Evolutionary conservation across 768 basidiomycete species (phyloP), one percentile per base, ranked within the genome.

Genomic region (Roridomyces roridus): DNA sequence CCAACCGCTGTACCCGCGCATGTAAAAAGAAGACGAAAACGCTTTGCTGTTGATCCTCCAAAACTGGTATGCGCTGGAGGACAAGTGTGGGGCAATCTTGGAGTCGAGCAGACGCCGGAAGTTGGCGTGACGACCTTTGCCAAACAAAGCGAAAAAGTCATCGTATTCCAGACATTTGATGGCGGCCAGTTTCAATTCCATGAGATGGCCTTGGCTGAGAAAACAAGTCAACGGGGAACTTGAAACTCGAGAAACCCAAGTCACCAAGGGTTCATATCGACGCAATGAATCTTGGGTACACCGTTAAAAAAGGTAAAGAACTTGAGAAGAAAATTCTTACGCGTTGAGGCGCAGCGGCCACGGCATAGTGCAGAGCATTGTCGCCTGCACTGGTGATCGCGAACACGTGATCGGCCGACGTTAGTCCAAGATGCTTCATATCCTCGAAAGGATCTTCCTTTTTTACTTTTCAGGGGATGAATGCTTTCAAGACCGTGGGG

Each of bases 341-440:
- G 43, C 81, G 74, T 51, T 82, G 76, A 3, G 87, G 87, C 26
- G 77, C 68, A 2, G 83, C 85, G n/a, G 78, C 79, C 52, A 88
- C 85, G 8, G 88, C 89, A 60, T 92, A 92, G 67, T 91, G 89
- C 31, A 92, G 74, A 3, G 88, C 87, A 67, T 92, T 92, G 70
- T 91, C 90, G 0, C 90, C 90, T 3, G 88, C 91, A 46, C 84
- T 86, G 1, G 89, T 91, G 64, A 92, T 91, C 17, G 86, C 84
- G 12, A 92, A 77, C 67, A 92, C 80, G 1, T 84, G 80, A 71
- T 92, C 90, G 12, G 86, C 78, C 31, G 72, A 69, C 18, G 80
- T 79, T 53, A 92, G 69, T 15, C 84, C 66, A 6, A 92, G 73
- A 63, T 83, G 77, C 59, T 80, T 77, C 79, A 92, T 84, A 67